Conservation (phyloP, 257 asterid genomes). For the Solanum pinnatisectum region DNA sequence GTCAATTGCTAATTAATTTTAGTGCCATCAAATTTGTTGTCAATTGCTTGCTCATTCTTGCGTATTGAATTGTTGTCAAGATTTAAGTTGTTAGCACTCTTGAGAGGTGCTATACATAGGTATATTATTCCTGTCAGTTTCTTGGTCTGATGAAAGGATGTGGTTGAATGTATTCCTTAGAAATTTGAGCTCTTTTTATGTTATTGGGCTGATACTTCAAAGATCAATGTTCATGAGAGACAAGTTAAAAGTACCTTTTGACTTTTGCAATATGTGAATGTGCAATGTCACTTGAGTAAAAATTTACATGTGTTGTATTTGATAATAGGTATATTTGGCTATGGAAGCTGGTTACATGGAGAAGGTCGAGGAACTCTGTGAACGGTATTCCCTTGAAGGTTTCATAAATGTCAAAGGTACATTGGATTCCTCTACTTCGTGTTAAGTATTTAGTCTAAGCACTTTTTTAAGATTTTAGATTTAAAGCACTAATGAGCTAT, state of each 20-base stretch:
- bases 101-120: background rate
- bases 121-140: background rate
- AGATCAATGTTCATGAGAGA: background rate
- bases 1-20: background rate
- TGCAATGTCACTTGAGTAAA: background rate
- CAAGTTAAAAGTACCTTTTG: background rate
- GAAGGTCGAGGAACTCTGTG: constrained; percentile 91
- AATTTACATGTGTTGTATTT: background rate
- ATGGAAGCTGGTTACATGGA: constrained; percentile 95
- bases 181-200: background rate
- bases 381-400: constrained; percentile 66
- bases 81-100: background rate
- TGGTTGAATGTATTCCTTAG: background rate
- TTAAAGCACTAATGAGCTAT: background rate
- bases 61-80: background rate
- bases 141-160: background rate
- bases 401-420: constrained; percentile 60
- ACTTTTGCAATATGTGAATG: background rate
- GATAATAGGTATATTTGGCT: constrained; percentile 77
- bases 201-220: background rate
- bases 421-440: constrained; percentile 3
- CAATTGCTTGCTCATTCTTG: background rate
- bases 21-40: background rate
- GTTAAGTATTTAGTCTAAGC: background rate
- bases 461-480: background rate